Percentiles rank a stretch among this genome's conserved stretches.
phyloP scores from a whole-genome alignment of 1,139 yeast species.

The Diutina siamensis region DNA sequence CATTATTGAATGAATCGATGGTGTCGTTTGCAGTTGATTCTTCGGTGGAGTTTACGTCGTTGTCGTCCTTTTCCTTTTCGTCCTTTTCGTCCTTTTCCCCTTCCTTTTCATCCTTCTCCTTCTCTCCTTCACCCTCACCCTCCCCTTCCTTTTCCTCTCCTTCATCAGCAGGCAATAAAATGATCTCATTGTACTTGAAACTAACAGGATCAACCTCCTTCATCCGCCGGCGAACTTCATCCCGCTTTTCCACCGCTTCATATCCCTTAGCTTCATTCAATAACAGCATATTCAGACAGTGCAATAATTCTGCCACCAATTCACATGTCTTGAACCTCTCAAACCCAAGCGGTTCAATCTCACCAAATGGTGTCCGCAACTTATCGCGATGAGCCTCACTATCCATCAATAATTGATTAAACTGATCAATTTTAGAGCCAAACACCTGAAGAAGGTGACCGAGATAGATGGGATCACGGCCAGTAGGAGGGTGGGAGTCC shows the following conservation, averaged over 20 bases:
- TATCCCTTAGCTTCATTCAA: slow-evolving; percentile 81
- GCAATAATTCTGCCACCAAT: slow-evolving; percentile 84
- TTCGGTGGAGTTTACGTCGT: slow-evolving; percentile 27
- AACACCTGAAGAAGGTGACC: slow-evolving; percentile 80
- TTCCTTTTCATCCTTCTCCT: slow-evolving; percentile 27
- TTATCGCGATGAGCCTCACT: slow-evolving; percentile 20
- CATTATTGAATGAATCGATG: slow-evolving; percentile 14
- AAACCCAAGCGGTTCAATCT: slow-evolving; percentile 80
- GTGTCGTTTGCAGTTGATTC: slow-evolving; percentile 19
- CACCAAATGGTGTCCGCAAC: slow-evolving; percentile 19
- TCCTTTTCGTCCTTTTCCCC: slow-evolving; percentile 15
- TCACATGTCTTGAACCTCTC: slow-evolving; percentile 94
- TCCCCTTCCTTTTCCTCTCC: slow-evolving; percentile 8
- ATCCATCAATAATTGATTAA: slow-evolving; percentile 29
- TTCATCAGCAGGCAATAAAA: slow-evolving; percentile 25
- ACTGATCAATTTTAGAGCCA: slow-evolving; percentile 62
- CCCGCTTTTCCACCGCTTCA: slow-evolving; percentile 59
- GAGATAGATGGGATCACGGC: slow-evolving; percentile 88
- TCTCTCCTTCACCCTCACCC: too few relatives aligned
- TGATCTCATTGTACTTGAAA: slow-evolving; percentile 36
- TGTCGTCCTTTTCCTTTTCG: not conserved
- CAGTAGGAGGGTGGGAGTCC: slow-evolving; percentile 88
- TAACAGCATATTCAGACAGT: slow-evolving; percentile 93
- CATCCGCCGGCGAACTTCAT: slow-evolving; percentile 40
- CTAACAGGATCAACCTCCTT: slow-evolving; percentile 35